Conservation (phyloP, 345 rosid species). For the Rhizophora mangle region DNA sequence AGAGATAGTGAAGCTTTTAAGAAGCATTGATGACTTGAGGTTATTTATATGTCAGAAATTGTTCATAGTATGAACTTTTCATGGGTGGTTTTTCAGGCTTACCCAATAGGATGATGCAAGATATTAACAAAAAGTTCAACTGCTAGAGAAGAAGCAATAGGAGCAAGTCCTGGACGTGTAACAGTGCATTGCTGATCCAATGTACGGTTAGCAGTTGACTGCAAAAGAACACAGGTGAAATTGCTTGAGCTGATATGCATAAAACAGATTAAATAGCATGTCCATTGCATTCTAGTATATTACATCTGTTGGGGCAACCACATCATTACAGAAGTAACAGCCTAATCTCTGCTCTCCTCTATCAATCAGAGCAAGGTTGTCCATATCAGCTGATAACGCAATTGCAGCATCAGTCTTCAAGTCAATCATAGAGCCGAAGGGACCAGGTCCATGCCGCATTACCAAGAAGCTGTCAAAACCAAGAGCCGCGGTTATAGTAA, state of each 20-base stretch:
- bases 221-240: conserved; percentile 25
- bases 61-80: neutral
- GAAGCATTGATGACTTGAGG: neutral
- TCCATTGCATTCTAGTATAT: conserved; percentile 20
- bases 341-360: conserved; percentile 62
- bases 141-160: conserved; percentile 88
- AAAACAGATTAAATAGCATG: conserved; percentile 3
- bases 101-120: conserved; percentile 88
- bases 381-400: conserved; percentile 37
- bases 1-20: neutral
- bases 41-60: neutral
- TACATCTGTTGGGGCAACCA: conserved; percentile 95
- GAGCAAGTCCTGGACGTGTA: conserved; percentile 93
- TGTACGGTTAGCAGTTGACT: conserved; percentile 93
- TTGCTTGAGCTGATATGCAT: conserved; percentile 1
- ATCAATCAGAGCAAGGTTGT: conserved; percentile 40
- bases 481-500: conserved; percentile 82
- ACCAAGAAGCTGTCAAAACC: conserved; percentile 97
- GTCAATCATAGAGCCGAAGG: conserved; percentile 35
- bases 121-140: conserved; percentile 82
- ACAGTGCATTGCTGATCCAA: conserved; percentile 98
- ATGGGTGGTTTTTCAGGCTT: conserved; percentile 18
- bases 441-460: conserved; percentile 97
- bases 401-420: conserved; percentile 27
- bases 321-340: conserved; percentile 96